phyloP scores from a whole-genome alignment of 352 stramenopile species.

The Globisporangium megalacanthum region DNA sequence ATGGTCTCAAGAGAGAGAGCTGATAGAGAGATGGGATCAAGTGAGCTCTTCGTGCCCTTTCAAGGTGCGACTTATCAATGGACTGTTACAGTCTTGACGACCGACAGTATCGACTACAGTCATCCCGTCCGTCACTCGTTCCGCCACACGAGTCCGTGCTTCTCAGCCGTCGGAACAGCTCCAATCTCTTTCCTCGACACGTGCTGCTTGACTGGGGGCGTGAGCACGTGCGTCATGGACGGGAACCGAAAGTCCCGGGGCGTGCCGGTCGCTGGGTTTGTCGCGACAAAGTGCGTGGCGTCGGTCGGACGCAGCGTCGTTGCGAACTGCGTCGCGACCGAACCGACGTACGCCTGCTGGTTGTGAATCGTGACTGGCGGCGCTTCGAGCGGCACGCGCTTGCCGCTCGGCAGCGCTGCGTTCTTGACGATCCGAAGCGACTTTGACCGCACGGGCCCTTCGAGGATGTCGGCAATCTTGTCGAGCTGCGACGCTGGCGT shows the following conservation, averaged over 20 bases:
- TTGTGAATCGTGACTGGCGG: conserved; percentile 69
- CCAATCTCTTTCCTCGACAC: conserved; percentile 44
- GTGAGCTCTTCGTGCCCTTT: not conserved
- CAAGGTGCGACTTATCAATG: too few species aligned
- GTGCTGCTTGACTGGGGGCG: conserved; percentile 54
- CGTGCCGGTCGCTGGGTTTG: conserved; percentile 24
- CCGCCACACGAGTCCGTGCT: conserved; percentile 46
- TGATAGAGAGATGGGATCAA: too few species aligned
- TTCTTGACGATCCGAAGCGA: conserved; percentile 76
- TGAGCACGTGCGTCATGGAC: conserved; percentile 44
- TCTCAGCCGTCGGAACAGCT: conserved; percentile 26
- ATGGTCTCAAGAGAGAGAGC: conserved; percentile 16
- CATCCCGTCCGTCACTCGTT: conserved; percentile 21
- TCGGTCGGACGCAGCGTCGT: conserved; percentile 35
- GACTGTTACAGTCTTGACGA: too few species aligned
- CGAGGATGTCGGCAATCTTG: conserved; percentile 70
- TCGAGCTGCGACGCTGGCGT: conserved; percentile 61
- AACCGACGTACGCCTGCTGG: conserved; percentile 52
- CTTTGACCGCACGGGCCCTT: conserved; percentile 42
- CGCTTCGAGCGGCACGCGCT: conserved; percentile 48
- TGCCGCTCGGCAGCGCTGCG: conserved; percentile 69
- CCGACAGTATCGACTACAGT: not conserved
- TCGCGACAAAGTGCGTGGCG: conserved; percentile 27
- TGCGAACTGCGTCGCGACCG: conserved; percentile 45
- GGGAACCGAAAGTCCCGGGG: conserved; percentile 62